A percentile compares a stretch with the other conserved stretches of the same genome.
These are phyloP conservation scores for Apiotrichum siamense DNA, from an alignment of 1,284 basidiomycete genomes.

Conservation along the genomic window DNA sequence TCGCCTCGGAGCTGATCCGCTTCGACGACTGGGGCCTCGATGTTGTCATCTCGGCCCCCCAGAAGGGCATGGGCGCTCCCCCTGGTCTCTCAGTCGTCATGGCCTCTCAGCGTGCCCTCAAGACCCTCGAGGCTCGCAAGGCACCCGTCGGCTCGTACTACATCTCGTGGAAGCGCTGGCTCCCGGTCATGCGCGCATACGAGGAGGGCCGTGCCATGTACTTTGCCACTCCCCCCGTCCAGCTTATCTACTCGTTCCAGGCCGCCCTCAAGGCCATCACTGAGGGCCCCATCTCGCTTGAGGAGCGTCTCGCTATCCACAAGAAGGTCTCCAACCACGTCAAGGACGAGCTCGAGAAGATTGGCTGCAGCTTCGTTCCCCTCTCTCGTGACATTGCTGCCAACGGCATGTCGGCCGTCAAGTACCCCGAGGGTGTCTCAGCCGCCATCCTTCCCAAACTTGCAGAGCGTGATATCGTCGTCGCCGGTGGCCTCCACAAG, in stretches of 20 bases:
- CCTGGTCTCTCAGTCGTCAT: slow-evolving; percentile 85
- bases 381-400: slow-evolving; percentile 61
- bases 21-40: slow-evolving; percentile 94
- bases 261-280: slow-evolving; percentile 70
- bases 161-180: slow-evolving; percentile 87
- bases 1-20: slow-evolving; percentile 90
- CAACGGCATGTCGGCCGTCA: slow-evolving; percentile 84
- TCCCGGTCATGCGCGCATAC: slow-evolving; percentile 89
- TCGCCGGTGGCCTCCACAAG: slow-evolving; percentile 85
- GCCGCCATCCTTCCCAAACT: slow-evolving; percentile 62
- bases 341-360: slow-evolving; percentile 61
- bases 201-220: slow-evolving; percentile 56
- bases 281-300: slow-evolving; percentile 57
- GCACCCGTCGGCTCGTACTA: slow-evolving; percentile 75
- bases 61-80: slow-evolving; percentile 94
- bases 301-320: slow-evolving; percentile 76
- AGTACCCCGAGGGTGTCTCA: slow-evolving; percentile 68
- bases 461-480: slow-evolving; percentile 61
- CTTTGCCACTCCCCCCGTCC: slow-evolving; percentile 90
- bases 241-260: slow-evolving; percentile 87
- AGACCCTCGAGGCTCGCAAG: slow-evolving; percentile 65
- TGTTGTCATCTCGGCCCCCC: slow-evolving; percentile 79
- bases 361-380: slow-evolving; percentile 71
- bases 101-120: slow-evolving; percentile 73
- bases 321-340: slow-evolving; percentile 64